Evolutionary conservation across 352 stramenopile species (phyloP), one percentile per base, ranked within the genome.

Genomic region (Halophytophthora batemanensis): DNA sequence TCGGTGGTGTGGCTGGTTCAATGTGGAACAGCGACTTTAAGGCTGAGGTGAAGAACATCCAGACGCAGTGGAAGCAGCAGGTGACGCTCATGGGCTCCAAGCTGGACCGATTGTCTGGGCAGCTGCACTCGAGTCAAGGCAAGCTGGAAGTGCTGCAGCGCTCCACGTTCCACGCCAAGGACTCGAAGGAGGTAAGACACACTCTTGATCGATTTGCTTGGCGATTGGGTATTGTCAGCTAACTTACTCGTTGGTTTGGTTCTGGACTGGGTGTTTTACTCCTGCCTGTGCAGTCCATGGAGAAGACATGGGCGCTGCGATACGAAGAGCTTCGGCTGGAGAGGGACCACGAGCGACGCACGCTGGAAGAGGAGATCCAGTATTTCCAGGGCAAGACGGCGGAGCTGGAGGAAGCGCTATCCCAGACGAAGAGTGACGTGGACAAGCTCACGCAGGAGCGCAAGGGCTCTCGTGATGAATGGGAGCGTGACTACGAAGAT

Each of bases 11-110:
- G n/a, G 8, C 45, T 44, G 31, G 36, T 1, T 28, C 45, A 44
- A 6, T 15, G 14, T 36, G 19, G 1, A 18, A 22, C 47, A 82
- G 64, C 7, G 64, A 80, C 1, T 83, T 86, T 18, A 75, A 86
- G 41, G 44, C 54, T 2, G 64, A 86, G 18, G 41, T 53, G 10
- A 53, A 53, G 22, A 44, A 34, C 7, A 35, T 90, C 36, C 50
- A 77, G 33, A 60, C 56, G 6, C 60, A 66, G 12, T 85, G 65
- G 71, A 69, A 83, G 37, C 61, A 87, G 19, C 64, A 87, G 49
- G 31, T 45, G 3, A 68, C 61, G 1, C 3, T 45, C n/a, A 56
- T 80, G 64, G 56, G 37, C 13, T 61, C 42, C 1, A 66, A 81
- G 18, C 51, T 90, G 15, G 74, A 86, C 13, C 63, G 58, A 2